Base-by-base conservation (phyloP, 2,329 filamentous ascomycete species). In the Diplodia intermedia region DNA sequence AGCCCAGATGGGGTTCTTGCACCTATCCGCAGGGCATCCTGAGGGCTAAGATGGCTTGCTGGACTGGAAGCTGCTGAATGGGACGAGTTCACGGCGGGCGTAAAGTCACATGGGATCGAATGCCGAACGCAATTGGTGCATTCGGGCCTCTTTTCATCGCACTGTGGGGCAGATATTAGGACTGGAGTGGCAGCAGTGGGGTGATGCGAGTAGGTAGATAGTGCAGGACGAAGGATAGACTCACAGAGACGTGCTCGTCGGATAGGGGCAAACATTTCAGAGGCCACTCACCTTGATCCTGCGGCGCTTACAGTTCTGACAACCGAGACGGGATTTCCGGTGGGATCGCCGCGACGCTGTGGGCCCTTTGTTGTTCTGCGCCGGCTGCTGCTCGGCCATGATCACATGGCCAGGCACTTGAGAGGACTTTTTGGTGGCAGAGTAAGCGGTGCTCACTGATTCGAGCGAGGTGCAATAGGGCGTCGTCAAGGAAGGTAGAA, bases 91-190 rank as follows among this genome's bases (percentile, higher is more conserved):
- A 71, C 12, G 54, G 38, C 26, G 61, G 43, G 26, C 70, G 69
- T 61, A 74, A 77, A 67, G 74, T 74, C 54, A 70, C 75, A 77
- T 9, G 53, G 40, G 2, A 72, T 71, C 15, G 71, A 71, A 68
- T 77, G 75, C 47, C 75, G 75, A 12, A 75, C 71, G 49, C 76
- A 77, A 33, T 75, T 75, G 8, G 73, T 72, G 68, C 76, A 77
- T 14, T 67, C 70, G 8, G 76, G 76, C 50, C 70, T 73, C 56
- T 72, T 71, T 67, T 77, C 76, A 69, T 77, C 76, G 65, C 76
- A 77, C 75, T 67, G 26, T 8, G 0, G 18, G 54, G 18, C 7
- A 12, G 36, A 2, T 20, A 23, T 65, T n/a, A 65, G 61, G 43
- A 65, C 36, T 18, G 15, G 38, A 9, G 4, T 43, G 55, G 31